A percentile compares a stretch with the other conserved stretches of the same genome.
Conservation (phyloP, 2,329 filamentous ascomycete genomes). For the Trichothecium sympodiale region DNA sequence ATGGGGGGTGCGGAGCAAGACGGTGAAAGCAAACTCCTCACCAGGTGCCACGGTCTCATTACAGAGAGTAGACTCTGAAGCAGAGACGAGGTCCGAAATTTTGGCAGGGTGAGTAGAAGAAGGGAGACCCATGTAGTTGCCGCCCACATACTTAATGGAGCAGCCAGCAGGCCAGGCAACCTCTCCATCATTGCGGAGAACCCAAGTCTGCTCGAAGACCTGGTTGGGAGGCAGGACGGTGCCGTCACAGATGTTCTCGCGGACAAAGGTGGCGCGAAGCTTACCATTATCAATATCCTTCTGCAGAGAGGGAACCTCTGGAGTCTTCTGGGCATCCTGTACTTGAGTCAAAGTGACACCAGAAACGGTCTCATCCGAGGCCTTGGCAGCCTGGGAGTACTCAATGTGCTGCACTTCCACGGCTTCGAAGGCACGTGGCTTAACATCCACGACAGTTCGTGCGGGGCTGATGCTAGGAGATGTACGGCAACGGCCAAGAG, state of each 20-base stretch:
- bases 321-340: constrained; percentile 9
- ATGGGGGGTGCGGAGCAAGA: constrained; percentile 69
- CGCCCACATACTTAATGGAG: constrained; percentile 82
- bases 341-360: constrained; percentile 4
- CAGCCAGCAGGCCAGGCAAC: constrained; percentile 78
- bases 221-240: constrained; percentile 58
- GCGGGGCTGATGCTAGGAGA: background rate
- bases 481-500: constrained; percentile 31
- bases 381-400: too few species aligned
- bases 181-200: constrained; percentile 73
- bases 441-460: constrained; percentile 2
- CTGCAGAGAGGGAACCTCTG: constrained; percentile 4
- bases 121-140: constrained; percentile 92
- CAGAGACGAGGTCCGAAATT: constrained; percentile 62
- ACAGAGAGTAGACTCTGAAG: constrained; percentile 74
- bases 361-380: too few species aligned
- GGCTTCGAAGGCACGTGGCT: constrained; percentile 1
- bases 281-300: constrained; percentile 17
- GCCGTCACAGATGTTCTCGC: constrained; percentile 71
- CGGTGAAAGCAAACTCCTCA: constrained; percentile 68
- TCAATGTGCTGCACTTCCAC: too few species aligned
- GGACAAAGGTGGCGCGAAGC: constrained; percentile 53
- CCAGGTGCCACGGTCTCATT: constrained; percentile 59
- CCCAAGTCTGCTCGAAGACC: constrained; percentile 85
- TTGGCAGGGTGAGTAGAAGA: constrained; percentile 72